phyloP scores from a whole-genome alignment of 192 early-diverging fungal species.

The Jimgerdemannia lactiflua region DNA sequence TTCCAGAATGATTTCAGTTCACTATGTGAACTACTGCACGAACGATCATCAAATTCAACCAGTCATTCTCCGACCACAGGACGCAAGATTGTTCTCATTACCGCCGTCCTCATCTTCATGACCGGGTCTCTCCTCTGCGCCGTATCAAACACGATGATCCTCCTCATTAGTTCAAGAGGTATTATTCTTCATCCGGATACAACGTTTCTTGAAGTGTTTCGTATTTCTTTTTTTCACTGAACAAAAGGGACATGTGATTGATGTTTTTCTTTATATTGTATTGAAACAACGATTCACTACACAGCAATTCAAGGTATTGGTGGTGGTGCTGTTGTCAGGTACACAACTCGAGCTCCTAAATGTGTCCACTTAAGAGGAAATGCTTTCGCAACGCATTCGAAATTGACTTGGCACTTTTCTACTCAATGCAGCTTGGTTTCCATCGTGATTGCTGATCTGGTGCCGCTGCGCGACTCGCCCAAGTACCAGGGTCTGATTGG shows the following conservation, averaged over 20 bases:
- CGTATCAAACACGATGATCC: slow-evolving; percentile 53
- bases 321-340: slow-evolving; percentile 44
- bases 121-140: slow-evolving; percentile 80
- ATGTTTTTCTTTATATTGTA: not conserved
- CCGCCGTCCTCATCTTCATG: slow-evolving; percentile 74
- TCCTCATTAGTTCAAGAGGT: slow-evolving; percentile 29
- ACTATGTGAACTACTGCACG: not conserved
- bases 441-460: slow-evolving; percentile 66
- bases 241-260: not conserved
- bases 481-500: slow-evolving; percentile 81
- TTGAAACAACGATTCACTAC: slow-evolving; percentile 1
- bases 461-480: slow-evolving; percentile 67
- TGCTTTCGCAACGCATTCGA: not conserved
- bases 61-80: not conserved
- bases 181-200: not conserved
- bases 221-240: too few relatives aligned
- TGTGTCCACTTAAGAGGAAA: not conserved
- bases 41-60: too few relatives aligned
- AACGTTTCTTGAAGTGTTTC: not conserved
- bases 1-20: not conserved
- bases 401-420: not conserved
- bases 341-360: not conserved
- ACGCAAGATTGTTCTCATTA: slow-evolving; percentile 63
- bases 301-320: slow-evolving; percentile 57
- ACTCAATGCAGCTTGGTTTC: slow-evolving; percentile 27